These are phyloP conservation scores for Oenanthe javanica DNA, from an alignment of 140 eudicot species.

Conservation along the genomic window DNA sequence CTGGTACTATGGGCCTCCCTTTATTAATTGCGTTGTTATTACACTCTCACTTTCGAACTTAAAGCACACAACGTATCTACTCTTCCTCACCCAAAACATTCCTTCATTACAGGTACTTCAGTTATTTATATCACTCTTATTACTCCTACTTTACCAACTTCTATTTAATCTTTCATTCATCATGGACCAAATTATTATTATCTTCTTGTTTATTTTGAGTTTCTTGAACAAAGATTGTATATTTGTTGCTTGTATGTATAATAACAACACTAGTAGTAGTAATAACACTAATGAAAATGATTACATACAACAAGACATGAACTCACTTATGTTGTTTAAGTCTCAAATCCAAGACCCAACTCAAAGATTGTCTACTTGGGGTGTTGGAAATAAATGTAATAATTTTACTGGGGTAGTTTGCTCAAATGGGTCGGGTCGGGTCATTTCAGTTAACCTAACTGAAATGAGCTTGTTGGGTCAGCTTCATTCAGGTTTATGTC, in stretches of 20 bases:
- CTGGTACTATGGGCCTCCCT: background rate
- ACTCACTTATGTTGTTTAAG: conserved; percentile 54
- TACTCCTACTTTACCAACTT: background rate
- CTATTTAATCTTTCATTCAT: background rate
- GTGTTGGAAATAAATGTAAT: conserved; percentile 34
- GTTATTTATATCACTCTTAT: background rate
- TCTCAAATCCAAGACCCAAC: conserved; percentile 55
- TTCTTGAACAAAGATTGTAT: conserved; percentile 2
- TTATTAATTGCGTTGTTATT: background rate
- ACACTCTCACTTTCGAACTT: background rate
- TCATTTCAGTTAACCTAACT: conserved; percentile 51
- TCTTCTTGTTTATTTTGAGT: conserved; percentile 10
- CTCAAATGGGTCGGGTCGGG: conserved; percentile 61
- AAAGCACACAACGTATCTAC: background rate
- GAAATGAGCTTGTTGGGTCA: conserved; percentile 52
- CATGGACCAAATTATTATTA: conserved; percentile 17
- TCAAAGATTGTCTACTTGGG: conserved; percentile 53
- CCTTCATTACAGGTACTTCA: background rate
- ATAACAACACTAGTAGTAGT: background rate
- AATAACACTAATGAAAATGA: conserved; percentile 5
- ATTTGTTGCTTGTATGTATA: conserved; percentile 12
- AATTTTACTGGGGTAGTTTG: conserved; percentile 68
- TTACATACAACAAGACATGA: conserved; percentile 22
- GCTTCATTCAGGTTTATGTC: conserved; percentile 59
- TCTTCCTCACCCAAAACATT: background rate